Percentiles rank a stretch among this genome's conserved stretches.
Evolutionary conservation across 163 green algal genomes (phyloP).

Genomic region (Dunaliella salina): DNA sequence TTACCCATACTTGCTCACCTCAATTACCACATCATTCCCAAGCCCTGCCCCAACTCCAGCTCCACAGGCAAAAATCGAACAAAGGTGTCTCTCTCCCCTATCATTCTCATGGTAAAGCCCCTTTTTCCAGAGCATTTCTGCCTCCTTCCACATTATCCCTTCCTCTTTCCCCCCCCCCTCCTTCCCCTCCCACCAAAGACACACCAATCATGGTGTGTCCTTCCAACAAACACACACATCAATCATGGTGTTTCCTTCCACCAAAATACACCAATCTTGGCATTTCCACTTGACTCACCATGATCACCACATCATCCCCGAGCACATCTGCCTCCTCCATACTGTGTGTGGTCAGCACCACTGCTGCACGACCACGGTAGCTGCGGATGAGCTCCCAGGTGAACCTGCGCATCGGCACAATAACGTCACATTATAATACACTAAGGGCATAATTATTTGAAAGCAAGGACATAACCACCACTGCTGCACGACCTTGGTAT

Average conservation of each 20-base stretch:
- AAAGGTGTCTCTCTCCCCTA: too few relatives aligned
- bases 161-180: too few relatives aligned
- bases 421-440: too few relatives aligned
- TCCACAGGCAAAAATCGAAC: too few relatives aligned
- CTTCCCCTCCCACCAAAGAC: too few relatives aligned
- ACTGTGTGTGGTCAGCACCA: slow-evolving; percentile 82
- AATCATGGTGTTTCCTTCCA: neutral
- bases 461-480: too few relatives aligned
- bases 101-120: too few relatives aligned
- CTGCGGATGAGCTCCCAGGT: slow-evolving; percentile 78
- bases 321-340: slow-evolving; percentile 66
- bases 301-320: slow-evolving; percentile 19
- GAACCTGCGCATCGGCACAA: slow-evolving; percentile 33
- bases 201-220: neutral
- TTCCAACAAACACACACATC: neutral
- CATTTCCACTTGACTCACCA: slow-evolving; percentile 4
- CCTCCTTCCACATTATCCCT: too few relatives aligned
- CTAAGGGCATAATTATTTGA: too few relatives aligned
- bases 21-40: too few relatives aligned
- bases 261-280: neutral
- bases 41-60: too few relatives aligned
- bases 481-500: slow-evolving; percentile 20
- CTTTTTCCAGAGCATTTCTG: neutral
- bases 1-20: too few relatives aligned
- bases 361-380: slow-evolving; percentile 23